These are phyloP conservation scores for Aspergillus mulundensis DNA, from an alignment of 495 filamentous ascomycete genomes.

Conservation along the genomic window DNA sequence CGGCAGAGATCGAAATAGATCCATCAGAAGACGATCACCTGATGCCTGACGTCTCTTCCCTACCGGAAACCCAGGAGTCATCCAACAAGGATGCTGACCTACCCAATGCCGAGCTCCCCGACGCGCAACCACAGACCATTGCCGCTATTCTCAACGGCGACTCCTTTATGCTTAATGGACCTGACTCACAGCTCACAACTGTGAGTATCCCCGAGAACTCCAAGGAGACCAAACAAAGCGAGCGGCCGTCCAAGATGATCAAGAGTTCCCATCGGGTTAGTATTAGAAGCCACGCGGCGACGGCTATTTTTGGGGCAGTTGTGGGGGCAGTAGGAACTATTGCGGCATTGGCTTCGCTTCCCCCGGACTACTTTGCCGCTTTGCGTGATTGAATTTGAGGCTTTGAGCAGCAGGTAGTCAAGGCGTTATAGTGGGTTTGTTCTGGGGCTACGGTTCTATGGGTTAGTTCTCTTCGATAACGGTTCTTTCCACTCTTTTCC, in stretches of 20 bases:
- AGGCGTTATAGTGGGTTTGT: neutral
- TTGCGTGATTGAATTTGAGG: conserved; percentile 1
- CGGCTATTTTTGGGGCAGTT: conserved; percentile 41
- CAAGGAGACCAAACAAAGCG: conserved; percentile 13
- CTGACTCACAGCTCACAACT: conserved; percentile 9
- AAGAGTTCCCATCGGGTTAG: conserved; percentile 21
- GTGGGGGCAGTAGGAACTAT: conserved; percentile 49
- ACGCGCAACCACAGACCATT: conserved; percentile 23
- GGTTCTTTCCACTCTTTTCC: neutral
- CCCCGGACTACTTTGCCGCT: conserved; percentile 40
- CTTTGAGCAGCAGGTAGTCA: neutral
- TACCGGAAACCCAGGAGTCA: neutral
- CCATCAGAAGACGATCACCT: neutral
- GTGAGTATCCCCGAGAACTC: conserved; percentile 6
- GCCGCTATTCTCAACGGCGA: conserved; percentile 1
- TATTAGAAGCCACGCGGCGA: conserved; percentile 38
- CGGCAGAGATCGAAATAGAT: conserved; percentile 9
- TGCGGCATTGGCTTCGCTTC: conserved; percentile 44
- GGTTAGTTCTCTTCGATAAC: neutral
- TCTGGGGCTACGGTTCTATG: neutral
- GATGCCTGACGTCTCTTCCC: neutral
- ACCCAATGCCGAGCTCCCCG: conserved; percentile 17
- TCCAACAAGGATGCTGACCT: neutral
- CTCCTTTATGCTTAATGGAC: neutral
- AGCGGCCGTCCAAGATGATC: conserved; percentile 30